Conservation (phyloP, 148 eudicot genomes). For the Cornus controversa region DNA sequence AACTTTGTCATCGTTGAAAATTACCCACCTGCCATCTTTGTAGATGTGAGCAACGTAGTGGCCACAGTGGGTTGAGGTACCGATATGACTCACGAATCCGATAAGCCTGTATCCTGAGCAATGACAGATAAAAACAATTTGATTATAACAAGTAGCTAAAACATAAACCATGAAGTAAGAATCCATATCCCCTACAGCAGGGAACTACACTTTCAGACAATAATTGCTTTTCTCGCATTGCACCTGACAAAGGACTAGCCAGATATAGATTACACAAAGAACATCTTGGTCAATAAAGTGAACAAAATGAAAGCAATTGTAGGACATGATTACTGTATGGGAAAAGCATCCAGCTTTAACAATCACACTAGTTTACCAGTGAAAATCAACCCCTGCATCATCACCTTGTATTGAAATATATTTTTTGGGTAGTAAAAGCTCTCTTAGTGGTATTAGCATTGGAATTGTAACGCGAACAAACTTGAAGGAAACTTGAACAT, state of each 20-base stretch:
- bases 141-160: background rate
- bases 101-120: conserved; percentile 71
- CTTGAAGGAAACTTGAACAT: background rate
- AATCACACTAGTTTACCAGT: background rate
- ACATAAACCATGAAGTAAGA: conserved; percentile 2
- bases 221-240: background rate
- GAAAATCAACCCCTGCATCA: background rate
- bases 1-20: conserved; percentile 87
- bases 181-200: background rate
- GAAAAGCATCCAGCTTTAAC: background rate
- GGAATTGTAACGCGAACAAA: background rate
- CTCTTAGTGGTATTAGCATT: background rate
- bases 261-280: too few relatives aligned
- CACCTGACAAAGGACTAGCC: too few relatives aligned
- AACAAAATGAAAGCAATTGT: too few relatives aligned
- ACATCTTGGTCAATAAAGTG: too few relatives aligned
- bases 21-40: conserved; percentile 91
- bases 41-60: conserved; percentile 92
- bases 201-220: background rate
- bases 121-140: conserved; percentile 1
- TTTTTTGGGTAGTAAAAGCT: background rate
- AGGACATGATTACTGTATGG: background rate
- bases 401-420: background rate
- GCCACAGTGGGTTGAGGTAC: conserved; percentile 95
- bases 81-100: conserved; percentile 92